Conservation (phyloP, 2,329 filamentous ascomycete species). For the Chaetomiaceae sp. region DNA sequence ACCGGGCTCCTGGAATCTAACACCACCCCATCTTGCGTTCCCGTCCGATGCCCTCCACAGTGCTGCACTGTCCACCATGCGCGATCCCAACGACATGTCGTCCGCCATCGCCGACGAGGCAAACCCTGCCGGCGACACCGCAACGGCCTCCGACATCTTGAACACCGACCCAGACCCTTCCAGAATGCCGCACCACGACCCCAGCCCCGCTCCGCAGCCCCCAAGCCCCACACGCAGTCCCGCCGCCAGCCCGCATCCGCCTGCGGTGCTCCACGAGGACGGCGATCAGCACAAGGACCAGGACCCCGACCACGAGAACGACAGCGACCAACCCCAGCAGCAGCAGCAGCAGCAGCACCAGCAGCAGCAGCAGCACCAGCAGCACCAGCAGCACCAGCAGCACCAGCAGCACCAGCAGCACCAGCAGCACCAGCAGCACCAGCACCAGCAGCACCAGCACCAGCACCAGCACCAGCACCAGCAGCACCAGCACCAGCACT, state of each 20-base stretch:
- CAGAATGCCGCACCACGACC: neutral
- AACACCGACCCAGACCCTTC: neutral
- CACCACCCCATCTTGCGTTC: neutral
- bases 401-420: neutral
- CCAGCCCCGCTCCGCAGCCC: neutral
- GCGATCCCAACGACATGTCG: neutral
- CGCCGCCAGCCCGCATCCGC: neutral
- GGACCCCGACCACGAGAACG: neutral
- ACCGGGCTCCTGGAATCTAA: neutral
- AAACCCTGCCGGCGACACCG: neutral
- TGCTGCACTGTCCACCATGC: neutral
- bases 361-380: neutral
- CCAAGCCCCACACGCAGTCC: neutral
- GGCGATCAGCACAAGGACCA: neutral
- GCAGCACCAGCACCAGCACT: neutral
- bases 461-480: neutral
- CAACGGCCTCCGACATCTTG: neutral
- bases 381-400: neutral
- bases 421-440: too few species aligned
- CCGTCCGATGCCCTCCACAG: neutral
- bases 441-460: neutral
- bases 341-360: too few species aligned
- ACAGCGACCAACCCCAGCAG: too few species aligned
- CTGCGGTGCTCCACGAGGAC: neutral
- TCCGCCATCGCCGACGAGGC: too few species aligned